Percentiles rank a stretch among this genome's conserved stretches.
These are phyloP conservation scores for Kwoniella newhampshirensis DNA, from an alignment of 768 basidiomycete genomes.

Conservation along the genomic window DNA sequence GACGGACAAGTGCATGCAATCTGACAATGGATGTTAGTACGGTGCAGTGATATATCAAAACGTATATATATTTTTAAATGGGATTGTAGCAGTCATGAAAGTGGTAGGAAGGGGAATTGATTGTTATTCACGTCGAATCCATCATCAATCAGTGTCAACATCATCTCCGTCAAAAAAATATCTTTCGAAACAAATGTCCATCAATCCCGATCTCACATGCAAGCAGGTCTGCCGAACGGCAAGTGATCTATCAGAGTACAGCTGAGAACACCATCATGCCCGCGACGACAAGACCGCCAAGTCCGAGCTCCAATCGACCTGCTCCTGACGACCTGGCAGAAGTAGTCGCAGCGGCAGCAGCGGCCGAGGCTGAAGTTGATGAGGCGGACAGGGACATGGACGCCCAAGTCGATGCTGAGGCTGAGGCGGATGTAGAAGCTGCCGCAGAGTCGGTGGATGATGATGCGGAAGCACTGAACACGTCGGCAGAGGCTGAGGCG, in stretches of 20 bases:
- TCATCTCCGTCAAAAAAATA: not conserved
- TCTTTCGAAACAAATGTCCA: not conserved
- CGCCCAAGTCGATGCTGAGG: slow-evolving; percentile 6
- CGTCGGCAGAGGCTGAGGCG: slow-evolving; percentile 11
- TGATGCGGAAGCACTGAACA: slow-evolving; percentile 5
- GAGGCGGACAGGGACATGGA: not conserved
- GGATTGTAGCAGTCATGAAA: not conserved
- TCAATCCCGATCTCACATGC: not conserved
- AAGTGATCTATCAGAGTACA: no score
- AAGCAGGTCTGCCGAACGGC: no score
- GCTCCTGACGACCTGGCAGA: slow-evolving; percentile 11
- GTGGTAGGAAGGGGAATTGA: no score
- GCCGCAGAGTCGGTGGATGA: slow-evolving; percentile 10
- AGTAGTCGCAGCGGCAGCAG: slow-evolving; percentile 16
- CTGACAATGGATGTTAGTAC: no score
- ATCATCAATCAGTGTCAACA: no score
- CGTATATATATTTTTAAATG: no score
- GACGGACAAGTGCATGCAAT: no score
- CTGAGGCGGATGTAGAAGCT: slow-evolving; percentile 17
- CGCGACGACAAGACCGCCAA: slow-evolving; percentile 3
- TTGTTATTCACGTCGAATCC: no score
- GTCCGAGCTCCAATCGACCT: slow-evolving; percentile 4
- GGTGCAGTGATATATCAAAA: no score
- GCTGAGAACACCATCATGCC: slow-evolving; percentile 1
- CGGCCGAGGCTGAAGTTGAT: slow-evolving; percentile 13